Evolutionary conservation across 192 early-diverging fungal species (phyloP), one percentile per base, ranked within the genome.

Genomic region (Dissophora ornata): DNA sequence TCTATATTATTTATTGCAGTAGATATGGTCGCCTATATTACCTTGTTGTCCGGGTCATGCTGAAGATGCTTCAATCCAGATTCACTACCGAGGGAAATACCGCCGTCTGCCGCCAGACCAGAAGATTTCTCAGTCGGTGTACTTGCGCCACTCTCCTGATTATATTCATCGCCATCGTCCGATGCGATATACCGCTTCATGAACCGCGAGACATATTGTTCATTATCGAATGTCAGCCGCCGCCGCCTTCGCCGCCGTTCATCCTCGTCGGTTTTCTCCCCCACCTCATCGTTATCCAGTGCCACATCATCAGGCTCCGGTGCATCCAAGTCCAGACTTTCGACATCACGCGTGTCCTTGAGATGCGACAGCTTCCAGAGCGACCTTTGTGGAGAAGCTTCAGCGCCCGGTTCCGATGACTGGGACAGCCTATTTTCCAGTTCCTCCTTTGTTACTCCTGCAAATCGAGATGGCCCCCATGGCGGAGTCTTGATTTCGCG

Each of bases 391-490:
- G 62, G 56, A 4, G 49, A 65, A 3, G 69, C 19, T 7, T 29
- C 21, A 3, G 51, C 24, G 38, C 42, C 54, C 21, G 46, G 26
- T 16, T 62, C 53, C 2, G 73, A 67, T 1, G 64, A 21, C 32
- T 67, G 71, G 0, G 71, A 75, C 9, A 61, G 26, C n/a, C 38
- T 41, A 0, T 38, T 18, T 12, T 64, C 50, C 15, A 61, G 44
- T 25, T 63, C 51, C 12, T 13, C 33, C 25, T 52, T 50, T 8
- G 49, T 22, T 2, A 25, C 4, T 21, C 30, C 48, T 1, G 73
- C 1, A 51, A 77, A 77, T 16, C 73, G 63, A 3, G 73, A 77
- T 25, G 73, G 73, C 44, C 58, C 30, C 73, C 73, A 77, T 11
- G 73, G 73, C 5, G 73, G 73, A 0, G 73, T 77, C 15, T 44